These are phyloP conservation scores for Xylariales sp. DNA, from an alignment of 2,329 filamentous ascomycete genomes.

Conservation along the genomic window DNA sequence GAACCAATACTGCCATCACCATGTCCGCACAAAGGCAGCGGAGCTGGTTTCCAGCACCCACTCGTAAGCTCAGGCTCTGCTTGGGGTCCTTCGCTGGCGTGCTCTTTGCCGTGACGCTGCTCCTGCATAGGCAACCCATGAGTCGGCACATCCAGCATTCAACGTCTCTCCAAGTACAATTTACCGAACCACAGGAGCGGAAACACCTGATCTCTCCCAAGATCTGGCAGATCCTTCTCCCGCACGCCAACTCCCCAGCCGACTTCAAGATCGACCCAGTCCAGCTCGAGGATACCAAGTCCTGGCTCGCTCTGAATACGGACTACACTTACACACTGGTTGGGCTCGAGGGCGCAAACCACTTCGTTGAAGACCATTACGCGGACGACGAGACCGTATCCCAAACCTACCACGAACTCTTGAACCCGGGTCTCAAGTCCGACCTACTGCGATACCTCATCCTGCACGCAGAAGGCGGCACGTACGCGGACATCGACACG, in stretches of 20 bases:
- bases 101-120: too few species aligned
- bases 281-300: conserved; percentile 13
- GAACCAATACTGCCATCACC: too few species aligned
- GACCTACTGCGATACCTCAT: conserved; percentile 63
- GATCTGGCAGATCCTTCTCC: conserved; percentile 21
- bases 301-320: conserved; percentile 19
- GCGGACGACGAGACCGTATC: conserved; percentile 12
- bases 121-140: too few species aligned
- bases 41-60: too few species aligned
- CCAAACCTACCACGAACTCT: conserved; percentile 15
- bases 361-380: conserved; percentile 20
- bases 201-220: conserved; percentile 16
- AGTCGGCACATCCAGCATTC: too few species aligned
- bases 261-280: conserved; percentile 8
- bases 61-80: too few species aligned
- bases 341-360: conserved; percentile 16
- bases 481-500: conserved; percentile 41
- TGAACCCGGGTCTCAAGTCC: conserved; percentile 24
- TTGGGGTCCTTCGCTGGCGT: too few species aligned
- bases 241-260: background rate
- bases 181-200: too few species aligned
- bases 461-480: conserved; percentile 61
- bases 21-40: too few species aligned
- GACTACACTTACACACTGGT: conserved; percentile 22
- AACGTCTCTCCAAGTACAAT: too few species aligned